Base-by-base conservation (phyloP, 352 stramenopile species). In the Pythium insidiosum region DNA sequence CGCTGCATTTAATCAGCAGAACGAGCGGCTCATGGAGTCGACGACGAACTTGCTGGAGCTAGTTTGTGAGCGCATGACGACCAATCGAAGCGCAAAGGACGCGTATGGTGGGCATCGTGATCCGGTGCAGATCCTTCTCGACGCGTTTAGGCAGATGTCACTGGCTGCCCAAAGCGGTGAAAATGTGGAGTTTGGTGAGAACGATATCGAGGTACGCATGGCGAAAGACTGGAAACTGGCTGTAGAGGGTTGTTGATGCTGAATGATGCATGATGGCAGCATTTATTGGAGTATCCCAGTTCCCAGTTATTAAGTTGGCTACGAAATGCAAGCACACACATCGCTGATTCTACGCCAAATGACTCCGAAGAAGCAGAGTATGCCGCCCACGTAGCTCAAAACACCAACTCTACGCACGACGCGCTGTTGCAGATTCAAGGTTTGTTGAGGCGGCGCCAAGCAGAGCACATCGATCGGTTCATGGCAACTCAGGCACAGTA, bases 381-480 rank as follows among this genome's bases (percentile, higher is more conserved):
- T 29, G 63, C 54, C 0, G 52, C 53, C 6, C 62, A 70, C 22
- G 60, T 78, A 0, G 57, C 62, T 26, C 47, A 63, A n/a, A 21
- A 73, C 22, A 45, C 61, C 0, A 46, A 34, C 7, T 60, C 63
- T 5, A 72, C 48, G 20, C 63, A 55, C 24, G 66, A 74, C 18
- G 61, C 66, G 7, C 47, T 78, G 5, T 22, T 61, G 3, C 63
- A 78, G 35, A 61, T 78, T 19, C 63, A 73, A 25, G 22, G 39
- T n/a, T 47, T 69, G 9, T 41, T 78, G 4, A 56, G 60, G 2
- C 38, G 47, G n/a, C 61, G 57, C 42, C 66, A 78, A 35, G 47
- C 60, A 3, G 40, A 72, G 37, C 66, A 77, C 35, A 72, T 78
- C 24, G 47, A 44, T 18, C 53, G 47, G 13, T 78, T 74, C 39